Evolutionary conservation across 176 grass and related monocot genomes (phyloP).

Genomic region (Eragrostis curvula): DNA sequence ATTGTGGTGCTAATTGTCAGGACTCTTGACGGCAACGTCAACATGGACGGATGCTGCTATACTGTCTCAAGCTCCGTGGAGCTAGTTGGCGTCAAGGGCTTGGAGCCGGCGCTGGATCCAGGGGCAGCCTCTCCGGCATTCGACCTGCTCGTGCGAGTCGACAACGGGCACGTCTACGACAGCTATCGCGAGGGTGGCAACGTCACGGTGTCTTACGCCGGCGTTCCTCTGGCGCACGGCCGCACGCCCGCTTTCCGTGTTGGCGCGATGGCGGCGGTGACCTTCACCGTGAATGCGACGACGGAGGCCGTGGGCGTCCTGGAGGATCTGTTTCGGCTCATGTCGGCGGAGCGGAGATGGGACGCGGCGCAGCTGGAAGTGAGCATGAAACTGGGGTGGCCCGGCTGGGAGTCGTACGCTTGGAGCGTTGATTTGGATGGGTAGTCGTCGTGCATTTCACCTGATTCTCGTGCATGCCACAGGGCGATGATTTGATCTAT

Average conservation of each 20-base stretch:
- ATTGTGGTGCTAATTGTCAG: background rate
- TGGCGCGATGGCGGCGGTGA: background rate
- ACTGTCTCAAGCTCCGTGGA: slow-evolving; percentile 4
- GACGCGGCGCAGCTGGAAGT: slow-evolving; percentile 10
- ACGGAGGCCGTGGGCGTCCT: background rate
- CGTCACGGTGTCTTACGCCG: slow-evolving; percentile 30
- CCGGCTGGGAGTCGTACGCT: background rate
- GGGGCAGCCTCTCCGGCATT: slow-evolving; percentile 24
- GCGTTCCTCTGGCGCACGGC: slow-evolving; percentile 37
- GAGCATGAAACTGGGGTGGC: background rate
- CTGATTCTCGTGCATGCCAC: no score
- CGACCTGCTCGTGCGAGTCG: slow-evolving; percentile 22
- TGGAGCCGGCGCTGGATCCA: slow-evolving; percentile 1
- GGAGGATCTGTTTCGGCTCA: slow-evolving; percentile 2
- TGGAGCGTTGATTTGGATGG: background rate
- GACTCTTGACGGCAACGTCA: no score
- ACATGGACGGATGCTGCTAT: background rate
- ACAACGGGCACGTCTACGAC: background rate
- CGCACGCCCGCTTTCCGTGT: slow-evolving; percentile 12
- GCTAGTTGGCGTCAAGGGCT: slow-evolving; percentile 10
- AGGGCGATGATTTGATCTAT: no score
- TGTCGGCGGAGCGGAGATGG: background rate
- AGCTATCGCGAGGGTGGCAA: background rate
- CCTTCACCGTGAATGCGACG: background rate
- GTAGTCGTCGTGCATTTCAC: no score